phyloP scores from a whole-genome alignment of 2,329 filamentous ascomycete species.

The Microcyclospora tardicrescens region DNA sequence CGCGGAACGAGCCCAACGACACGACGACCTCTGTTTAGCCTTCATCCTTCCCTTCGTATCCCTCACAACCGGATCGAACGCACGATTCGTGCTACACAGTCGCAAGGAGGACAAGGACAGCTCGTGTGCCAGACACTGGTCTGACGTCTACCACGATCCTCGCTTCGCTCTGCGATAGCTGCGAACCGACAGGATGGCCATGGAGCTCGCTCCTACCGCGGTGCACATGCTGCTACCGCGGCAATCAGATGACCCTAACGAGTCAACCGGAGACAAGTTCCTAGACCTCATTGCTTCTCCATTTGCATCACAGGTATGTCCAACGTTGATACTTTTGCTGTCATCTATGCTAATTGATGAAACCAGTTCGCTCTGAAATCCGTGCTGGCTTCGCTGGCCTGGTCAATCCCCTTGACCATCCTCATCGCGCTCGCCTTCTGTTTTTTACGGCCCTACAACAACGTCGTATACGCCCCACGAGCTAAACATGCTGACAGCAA shows the following conservation, averaged over 20 bases:
- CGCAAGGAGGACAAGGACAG: no score
- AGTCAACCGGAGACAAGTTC: slow-evolving; percentile 20
- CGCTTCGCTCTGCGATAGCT: no score
- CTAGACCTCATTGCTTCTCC: slow-evolving; percentile 28
- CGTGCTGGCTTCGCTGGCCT: slow-evolving; percentile 65
- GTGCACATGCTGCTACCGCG: slow-evolving; percentile 2
- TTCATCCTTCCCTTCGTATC: no score
- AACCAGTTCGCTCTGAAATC: slow-evolving; percentile 45
- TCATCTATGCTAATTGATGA: neutral
- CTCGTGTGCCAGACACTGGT: no score
- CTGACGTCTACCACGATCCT: no score
- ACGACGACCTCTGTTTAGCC: no score
- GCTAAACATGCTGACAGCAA: slow-evolving; percentile 83
- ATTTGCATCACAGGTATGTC: slow-evolving; percentile 22
- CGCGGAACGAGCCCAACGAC: no score
- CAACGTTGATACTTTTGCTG: neutral
- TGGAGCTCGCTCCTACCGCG: neutral
- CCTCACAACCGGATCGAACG: no score
- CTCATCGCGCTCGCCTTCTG: slow-evolving; percentile 73
- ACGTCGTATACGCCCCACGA: slow-evolving; percentile 85
- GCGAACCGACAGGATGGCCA: neutral
- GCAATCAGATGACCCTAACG: neutral
- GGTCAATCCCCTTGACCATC: slow-evolving; percentile 62
- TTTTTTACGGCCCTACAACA: slow-evolving; percentile 78
- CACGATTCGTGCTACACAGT: no score